These are phyloP conservation scores for Parascedosporium putredinis DNA, from an alignment of 2,329 filamentous ascomycete species.

Conservation along the genomic window DNA sequence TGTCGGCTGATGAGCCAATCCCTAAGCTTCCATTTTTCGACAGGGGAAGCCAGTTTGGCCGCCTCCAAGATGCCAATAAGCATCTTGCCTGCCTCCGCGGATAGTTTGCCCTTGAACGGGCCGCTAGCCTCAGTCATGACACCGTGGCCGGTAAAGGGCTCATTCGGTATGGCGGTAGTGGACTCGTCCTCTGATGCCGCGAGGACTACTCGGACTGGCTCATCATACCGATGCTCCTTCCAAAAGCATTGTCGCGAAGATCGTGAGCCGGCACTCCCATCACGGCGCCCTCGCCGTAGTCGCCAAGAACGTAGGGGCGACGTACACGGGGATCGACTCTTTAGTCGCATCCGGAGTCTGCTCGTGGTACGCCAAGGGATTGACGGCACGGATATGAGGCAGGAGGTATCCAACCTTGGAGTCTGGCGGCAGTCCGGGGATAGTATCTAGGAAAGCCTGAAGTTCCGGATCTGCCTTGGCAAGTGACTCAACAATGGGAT, in stretches of 20 bases:
- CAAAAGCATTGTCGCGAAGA: constrained; percentile 70
- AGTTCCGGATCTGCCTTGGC: constrained; percentile 51
- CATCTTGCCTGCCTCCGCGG: constrained; percentile 48
- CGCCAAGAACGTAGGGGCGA: constrained; percentile 78
- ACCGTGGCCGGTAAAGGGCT: constrained; percentile 56
- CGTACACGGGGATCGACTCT: constrained; percentile 60
- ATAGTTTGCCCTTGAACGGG: constrained; percentile 52
- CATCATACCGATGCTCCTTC: constrained; percentile 53
- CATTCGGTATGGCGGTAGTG: constrained; percentile 29
- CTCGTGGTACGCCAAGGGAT: constrained; percentile 52
- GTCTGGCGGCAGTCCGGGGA: constrained; percentile 43
- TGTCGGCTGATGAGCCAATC: constrained; percentile 93
- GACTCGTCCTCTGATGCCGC: constrained; percentile 37
- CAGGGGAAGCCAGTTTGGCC: constrained; percentile 47
- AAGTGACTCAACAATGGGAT: constrained; percentile 55
- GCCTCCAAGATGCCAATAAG: constrained; percentile 48
- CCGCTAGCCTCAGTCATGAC: constrained; percentile 57
- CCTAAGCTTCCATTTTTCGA: constrained; percentile 67
- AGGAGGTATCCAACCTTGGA: constrained; percentile 61
- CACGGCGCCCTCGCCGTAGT: constrained; percentile 78
- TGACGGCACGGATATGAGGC: constrained; percentile 48
- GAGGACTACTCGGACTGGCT: constrained; percentile 55
- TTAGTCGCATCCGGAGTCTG: constrained; percentile 39
- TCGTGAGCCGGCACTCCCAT: constrained; percentile 92
- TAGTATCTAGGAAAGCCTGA: constrained; percentile 55